Conservation (phyloP, 2,329 filamentous ascomycete genomes). For the Alternaria dauci region DNA sequence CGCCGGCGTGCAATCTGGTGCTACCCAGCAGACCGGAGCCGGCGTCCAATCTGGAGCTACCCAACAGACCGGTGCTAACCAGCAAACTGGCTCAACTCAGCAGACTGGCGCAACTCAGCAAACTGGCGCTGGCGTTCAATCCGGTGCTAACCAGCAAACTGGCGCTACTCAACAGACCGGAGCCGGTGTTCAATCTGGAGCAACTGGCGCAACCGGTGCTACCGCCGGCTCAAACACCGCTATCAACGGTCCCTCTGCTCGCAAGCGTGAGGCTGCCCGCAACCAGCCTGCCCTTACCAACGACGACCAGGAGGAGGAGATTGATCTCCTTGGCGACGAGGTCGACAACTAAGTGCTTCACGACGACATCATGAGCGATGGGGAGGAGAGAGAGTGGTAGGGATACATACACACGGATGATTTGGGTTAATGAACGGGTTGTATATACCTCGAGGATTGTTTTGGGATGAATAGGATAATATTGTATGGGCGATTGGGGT, state of each 20-base stretch:
- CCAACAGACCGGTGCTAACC: neutral
- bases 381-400: too few species aligned
- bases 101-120: neutral
- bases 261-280: conserved; percentile 30
- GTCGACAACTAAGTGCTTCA: conserved; percentile 14
- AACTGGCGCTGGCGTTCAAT: neutral
- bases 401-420: neutral
- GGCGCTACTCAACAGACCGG: neutral
- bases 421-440: neutral
- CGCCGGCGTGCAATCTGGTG: conserved; percentile 5
- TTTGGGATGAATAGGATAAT: neutral
- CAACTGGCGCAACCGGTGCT: conserved; percentile 10
- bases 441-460: conserved; percentile 15
- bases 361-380: neutral
- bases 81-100: neutral
- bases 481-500: neutral
- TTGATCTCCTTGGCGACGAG: conserved; percentile 33
- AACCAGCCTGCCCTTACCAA: conserved; percentile 36
- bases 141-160: neutral
- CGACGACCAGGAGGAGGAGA: conserved; percentile 49
- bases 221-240: conserved; percentile 5
- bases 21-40: neutral
- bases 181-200: neutral
- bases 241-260: conserved; percentile 21
- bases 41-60: conserved; percentile 5